phyloP scores from a whole-genome alignment of 2,329 filamentous ascomycete genomes.

The Trichoderma oligosporum region DNA sequence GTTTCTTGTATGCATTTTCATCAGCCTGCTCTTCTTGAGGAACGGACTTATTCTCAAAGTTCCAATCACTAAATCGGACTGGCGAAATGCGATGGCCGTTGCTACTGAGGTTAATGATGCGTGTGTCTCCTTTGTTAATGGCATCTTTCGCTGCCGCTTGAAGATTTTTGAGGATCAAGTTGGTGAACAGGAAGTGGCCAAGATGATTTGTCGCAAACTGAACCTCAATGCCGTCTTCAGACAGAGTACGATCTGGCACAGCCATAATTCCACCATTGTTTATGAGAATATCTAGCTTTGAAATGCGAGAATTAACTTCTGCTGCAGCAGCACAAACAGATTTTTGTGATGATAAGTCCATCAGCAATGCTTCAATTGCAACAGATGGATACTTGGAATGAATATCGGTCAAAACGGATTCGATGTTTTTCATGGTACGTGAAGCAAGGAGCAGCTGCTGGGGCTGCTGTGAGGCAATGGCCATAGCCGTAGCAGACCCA shows the following conservation, averaged over 20 bases:
- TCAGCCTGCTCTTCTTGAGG: not conserved
- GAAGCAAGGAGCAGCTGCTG: not conserved
- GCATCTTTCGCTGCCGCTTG: not conserved
- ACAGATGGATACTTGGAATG: not conserved
- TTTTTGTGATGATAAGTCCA: not conserved
- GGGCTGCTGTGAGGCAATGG: not conserved
- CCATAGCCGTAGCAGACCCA: not conserved
- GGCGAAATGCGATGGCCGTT: too few species aligned
- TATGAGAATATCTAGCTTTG: not conserved
- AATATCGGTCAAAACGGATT: not conserved
- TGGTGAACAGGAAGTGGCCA: not conserved
- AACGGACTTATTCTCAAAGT: not conserved
- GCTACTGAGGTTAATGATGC: too few species aligned
- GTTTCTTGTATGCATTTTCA: not conserved
- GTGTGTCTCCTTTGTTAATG: too few species aligned
- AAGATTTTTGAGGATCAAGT: slow-evolving; percentile 40
- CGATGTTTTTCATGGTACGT: not conserved
- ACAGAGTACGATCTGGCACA: not conserved
- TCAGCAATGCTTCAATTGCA: too few species aligned
- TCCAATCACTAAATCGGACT: too few species aligned
- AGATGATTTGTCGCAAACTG: slow-evolving; percentile 1
- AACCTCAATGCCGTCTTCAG: not conserved
- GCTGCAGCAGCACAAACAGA: not conserved
- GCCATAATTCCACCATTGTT: slow-evolving; percentile 5
- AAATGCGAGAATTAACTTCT: not conserved